Evolutionary conservation across 306 rosid species (phyloP), one percentile per base, ranked within the genome.

Genomic region (Astragalus glycyphyllos): DNA sequence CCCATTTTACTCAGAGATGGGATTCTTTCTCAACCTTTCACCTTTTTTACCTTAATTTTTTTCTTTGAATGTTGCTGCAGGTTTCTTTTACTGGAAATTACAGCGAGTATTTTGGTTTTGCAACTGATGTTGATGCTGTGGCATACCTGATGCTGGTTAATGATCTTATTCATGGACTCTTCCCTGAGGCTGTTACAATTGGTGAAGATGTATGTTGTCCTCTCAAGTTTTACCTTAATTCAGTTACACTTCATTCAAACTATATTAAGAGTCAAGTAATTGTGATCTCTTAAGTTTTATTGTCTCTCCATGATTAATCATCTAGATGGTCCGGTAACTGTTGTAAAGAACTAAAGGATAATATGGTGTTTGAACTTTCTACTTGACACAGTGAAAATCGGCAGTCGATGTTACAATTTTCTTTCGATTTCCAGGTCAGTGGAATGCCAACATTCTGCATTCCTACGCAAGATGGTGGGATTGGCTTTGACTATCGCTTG

Each of bases 401-500:
- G 11, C 46, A 34, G 32, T 66, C 68, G 40, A 20, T 57, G 38
- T 38, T 71, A 54, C 40, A 61, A 50, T 12, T 59, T 58, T 77
- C 67, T 63, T 55, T 60, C 58, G 68, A 17, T 83, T 81, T 71
- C 68, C 92, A 94, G 98, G 98, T 94, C 31, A 94, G 97, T 86
- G 98, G 98, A 82, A 94, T 94, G 97, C 97, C 98, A 15, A 35
- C 98, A 73, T 93, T 93, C 82, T 88, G 98, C 78, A 71, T 90
- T 87, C 84, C 96, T 47, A 85, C 88, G n/a, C 79, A 83, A 71
- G 94, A 87, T 68, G 98, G 98, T 46, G 97, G 98, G 68, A 80
- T 93, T 58, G 97, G 98, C 78, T 93, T 93, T 64, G 97, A 93
- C 78, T 93, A 87, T 77, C 98, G 98, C 64, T 86, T 93, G 74